These are phyloP conservation scores for Mrakia frigida DNA, from an alignment of 768 basidiomycete species.

Conservation along the genomic window DNA sequence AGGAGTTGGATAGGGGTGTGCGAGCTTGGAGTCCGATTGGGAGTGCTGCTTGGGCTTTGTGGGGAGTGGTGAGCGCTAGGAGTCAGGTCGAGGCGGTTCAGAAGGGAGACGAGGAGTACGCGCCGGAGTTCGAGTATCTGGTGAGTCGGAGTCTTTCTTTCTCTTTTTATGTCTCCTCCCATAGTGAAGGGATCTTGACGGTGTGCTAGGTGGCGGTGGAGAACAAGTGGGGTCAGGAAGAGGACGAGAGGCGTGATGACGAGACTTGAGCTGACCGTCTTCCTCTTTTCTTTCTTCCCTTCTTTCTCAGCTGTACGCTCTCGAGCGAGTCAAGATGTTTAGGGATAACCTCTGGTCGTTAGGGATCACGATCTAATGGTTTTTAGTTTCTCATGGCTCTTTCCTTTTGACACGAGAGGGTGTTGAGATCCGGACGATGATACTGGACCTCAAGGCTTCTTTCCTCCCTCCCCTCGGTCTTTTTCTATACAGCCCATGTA, in stretches of 20 bases:
- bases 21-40: constrained; percentile 82
- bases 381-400: not conserved
- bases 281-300: not conserved
- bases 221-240: not conserved
- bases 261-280: not conserved
- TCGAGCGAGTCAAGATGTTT: not conserved
- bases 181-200: not conserved
- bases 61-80: constrained; percentile 83
- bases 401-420: not conserved
- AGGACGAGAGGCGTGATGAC: not conserved
- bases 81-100: constrained; percentile 46
- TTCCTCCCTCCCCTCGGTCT: too few relatives aligned
- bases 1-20: constrained; percentile 70
- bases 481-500: too few relatives aligned
- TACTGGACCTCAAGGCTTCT: too few relatives aligned
- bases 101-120: constrained; percentile 44
- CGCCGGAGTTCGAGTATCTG: constrained; percentile 79
- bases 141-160: constrained; percentile 34
- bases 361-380: not conserved
- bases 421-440: too few relatives aligned
- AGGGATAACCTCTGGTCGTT: not conserved
- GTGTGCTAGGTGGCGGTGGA: not conserved
- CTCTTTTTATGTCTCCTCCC: not conserved
- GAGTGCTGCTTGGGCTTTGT: constrained; percentile 88
- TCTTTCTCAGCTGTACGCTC: not conserved